Conservation (phyloP, 179 eudicot genomes). For the Vitellaria paradoxa region DNA sequence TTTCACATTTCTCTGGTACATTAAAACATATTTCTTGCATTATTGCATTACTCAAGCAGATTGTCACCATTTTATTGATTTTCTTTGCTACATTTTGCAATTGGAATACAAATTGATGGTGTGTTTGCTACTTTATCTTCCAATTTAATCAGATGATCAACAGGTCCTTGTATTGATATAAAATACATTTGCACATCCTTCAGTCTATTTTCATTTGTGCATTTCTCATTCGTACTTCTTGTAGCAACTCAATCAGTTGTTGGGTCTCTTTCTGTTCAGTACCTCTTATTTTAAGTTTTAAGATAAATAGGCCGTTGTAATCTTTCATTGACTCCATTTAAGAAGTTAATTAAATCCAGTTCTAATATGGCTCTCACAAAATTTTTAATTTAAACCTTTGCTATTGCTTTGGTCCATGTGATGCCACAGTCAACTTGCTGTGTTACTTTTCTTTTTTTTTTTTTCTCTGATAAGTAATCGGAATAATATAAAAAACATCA, state of each 20-base stretch:
- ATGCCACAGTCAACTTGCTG: neutral
- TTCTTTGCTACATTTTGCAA: neutral
- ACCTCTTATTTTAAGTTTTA: neutral
- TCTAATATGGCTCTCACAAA: neutral
- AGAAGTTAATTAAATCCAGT: neutral
- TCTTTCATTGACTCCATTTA: neutral
- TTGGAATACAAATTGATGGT: neutral
- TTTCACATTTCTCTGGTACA: slow-evolving; percentile 91
- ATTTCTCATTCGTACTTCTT: neutral
- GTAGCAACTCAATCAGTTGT: neutral
- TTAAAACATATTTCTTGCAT: neutral
- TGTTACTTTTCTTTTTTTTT: too few species aligned
- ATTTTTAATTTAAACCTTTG: neutral
- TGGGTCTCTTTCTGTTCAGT: neutral
- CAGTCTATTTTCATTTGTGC: neutral
- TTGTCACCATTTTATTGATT: neutral
- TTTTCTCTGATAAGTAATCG: too few species aligned
- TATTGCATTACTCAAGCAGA: neutral
- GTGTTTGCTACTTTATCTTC: neutral
- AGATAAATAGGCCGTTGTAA: neutral
- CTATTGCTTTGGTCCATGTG: neutral
- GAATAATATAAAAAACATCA: too few species aligned
- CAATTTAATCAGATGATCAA: too few species aligned
- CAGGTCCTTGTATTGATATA: too few species aligned
- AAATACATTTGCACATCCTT: neutral